Percentiles rank a stretch among this genome's conserved stretches.
Evolutionary conservation across 116 monocot species (phyloP).

Genomic region (Trichopus zeylanicus): DNA sequence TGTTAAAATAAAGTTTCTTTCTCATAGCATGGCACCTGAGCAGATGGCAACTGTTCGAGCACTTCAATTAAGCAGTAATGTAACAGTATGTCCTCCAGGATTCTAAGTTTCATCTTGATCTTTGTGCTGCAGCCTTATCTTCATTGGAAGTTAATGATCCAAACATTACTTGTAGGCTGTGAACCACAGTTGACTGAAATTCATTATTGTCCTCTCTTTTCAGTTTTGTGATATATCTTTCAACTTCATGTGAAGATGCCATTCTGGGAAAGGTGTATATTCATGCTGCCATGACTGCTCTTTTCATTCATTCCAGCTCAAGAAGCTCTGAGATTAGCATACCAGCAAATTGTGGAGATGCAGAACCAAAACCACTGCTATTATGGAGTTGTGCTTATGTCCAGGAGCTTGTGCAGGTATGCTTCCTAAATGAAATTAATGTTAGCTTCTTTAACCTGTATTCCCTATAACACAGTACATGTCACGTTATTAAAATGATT

Average conservation of each 20-base stretch:
- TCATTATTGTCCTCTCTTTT: constrained; percentile 4
- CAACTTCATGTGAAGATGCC: constrained; percentile 58
- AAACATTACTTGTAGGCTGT: too few relatives aligned
- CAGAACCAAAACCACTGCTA: constrained; percentile 31
- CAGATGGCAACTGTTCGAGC: constrained; percentile 59
- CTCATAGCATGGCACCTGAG: constrained; percentile 59
- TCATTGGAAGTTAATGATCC: too few relatives aligned
- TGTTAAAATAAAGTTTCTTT: constrained; percentile 10
- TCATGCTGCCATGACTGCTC: constrained; percentile 51
- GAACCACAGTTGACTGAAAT: not conserved
- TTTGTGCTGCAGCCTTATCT: too few relatives aligned
- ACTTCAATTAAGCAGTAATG: constrained; percentile 76
- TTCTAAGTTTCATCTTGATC: constrained; percentile 47
- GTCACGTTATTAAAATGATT: not conserved
- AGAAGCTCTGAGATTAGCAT: constrained; percentile 8
- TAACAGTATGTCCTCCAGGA: constrained; percentile 73
- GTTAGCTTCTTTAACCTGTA: not conserved
- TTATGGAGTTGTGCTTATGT: constrained; percentile 70
- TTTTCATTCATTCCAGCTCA: constrained; percentile 34
- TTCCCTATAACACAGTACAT: not conserved
- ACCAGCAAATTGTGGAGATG: constrained; percentile 10
- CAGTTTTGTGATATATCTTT: constrained; percentile 77
- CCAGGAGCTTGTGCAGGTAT: constrained; percentile 61
- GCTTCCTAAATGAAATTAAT: not conserved
- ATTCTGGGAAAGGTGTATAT: constrained; percentile 55